Conservation (phyloP, 192 early-diverging fungal genomes). For the Coemansia sp. region DNA sequence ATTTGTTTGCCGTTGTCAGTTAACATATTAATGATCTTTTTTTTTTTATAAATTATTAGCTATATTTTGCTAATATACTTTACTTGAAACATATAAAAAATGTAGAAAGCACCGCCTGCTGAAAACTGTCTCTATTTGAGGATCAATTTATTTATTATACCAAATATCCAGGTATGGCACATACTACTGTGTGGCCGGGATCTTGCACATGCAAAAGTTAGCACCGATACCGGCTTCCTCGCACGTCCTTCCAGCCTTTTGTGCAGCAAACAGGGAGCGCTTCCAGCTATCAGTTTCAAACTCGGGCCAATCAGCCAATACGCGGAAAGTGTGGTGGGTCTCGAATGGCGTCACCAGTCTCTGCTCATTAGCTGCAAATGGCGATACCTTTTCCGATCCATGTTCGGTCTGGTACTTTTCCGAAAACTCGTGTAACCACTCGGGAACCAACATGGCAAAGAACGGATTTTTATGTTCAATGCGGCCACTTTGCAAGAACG, state of each 20-base stretch:
- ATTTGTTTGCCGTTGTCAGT: too few species aligned
- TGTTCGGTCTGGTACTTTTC: slow-evolving; percentile 22
- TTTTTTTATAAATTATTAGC: too few species aligned
- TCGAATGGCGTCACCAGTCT: slow-evolving; percentile 47
- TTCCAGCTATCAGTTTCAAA: slow-evolving; percentile 24
- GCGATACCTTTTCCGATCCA: slow-evolving; percentile 20
- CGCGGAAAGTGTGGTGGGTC: slow-evolving; percentile 39
- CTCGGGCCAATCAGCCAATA: slow-evolving; percentile 42
- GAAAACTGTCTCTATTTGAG: too few species aligned
- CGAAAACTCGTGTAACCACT: slow-evolving; percentile 39
- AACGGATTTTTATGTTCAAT: slow-evolving; percentile 56
- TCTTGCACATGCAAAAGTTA: slow-evolving; percentile 43
- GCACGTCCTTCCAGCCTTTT: slow-evolving; percentile 32
- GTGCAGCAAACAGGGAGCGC: slow-evolving; percentile 37
- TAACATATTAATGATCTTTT: too few species aligned
- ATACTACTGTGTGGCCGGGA: background rate
- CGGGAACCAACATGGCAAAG: slow-evolving; percentile 36
- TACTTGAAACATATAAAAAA: too few species aligned
- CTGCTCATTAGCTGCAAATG: slow-evolving; percentile 44
- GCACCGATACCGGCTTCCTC: slow-evolving; percentile 40
- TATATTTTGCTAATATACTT: too few species aligned
- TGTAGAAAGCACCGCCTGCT: too few species aligned
- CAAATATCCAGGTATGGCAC: too few species aligned
- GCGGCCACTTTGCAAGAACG: slow-evolving; percentile 35
- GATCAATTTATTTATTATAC: too few species aligned